These are phyloP conservation scores for Protomyces gravidus DNA, from an alignment of 1,139 yeast genomes.

Conservation along the genomic window DNA sequence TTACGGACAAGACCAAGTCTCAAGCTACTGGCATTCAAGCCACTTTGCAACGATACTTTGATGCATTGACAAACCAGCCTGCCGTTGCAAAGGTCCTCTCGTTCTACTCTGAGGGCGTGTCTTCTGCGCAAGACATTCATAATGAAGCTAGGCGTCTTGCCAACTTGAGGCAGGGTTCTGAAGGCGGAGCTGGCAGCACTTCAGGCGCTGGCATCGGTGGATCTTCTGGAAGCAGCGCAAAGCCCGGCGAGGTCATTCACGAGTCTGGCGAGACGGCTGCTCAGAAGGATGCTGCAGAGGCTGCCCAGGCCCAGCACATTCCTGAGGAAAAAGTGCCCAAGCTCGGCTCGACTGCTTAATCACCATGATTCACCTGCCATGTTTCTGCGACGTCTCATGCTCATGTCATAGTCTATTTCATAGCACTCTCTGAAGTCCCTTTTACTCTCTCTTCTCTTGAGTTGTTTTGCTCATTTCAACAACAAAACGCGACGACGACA, in stretches of 20 bases:
- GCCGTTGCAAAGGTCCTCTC: constrained; percentile 52
- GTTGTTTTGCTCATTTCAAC: background rate
- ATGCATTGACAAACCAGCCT: constrained; percentile 46
- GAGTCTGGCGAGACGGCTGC: constrained; percentile 5
- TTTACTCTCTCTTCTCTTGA: background rate
- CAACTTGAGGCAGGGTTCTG: constrained; percentile 46
- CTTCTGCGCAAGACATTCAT: constrained; percentile 62
- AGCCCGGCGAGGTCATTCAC: constrained; percentile 18
- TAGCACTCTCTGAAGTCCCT: background rate
- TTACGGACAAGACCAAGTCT: constrained; percentile 50
- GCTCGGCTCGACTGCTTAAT: constrained; percentile 18
- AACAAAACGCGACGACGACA: background rate
- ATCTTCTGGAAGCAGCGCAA: background rate
- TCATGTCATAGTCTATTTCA: background rate
- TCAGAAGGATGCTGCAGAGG: background rate
- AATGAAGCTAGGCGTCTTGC: constrained; percentile 68
- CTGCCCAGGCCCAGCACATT: background rate
- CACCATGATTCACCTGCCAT: background rate
- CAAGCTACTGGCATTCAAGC: constrained; percentile 37
- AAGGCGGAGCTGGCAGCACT: constrained; percentile 38
- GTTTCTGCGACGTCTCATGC: background rate
- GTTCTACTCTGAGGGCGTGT: constrained; percentile 52
- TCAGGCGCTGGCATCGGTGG: no score
- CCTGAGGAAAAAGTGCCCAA: constrained; percentile 21
- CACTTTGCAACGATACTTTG: constrained; percentile 49